These are phyloP conservation scores for Starmerella potacharoeniae DNA, from an alignment of 805 yeast species.

Conservation along the genomic window DNA sequence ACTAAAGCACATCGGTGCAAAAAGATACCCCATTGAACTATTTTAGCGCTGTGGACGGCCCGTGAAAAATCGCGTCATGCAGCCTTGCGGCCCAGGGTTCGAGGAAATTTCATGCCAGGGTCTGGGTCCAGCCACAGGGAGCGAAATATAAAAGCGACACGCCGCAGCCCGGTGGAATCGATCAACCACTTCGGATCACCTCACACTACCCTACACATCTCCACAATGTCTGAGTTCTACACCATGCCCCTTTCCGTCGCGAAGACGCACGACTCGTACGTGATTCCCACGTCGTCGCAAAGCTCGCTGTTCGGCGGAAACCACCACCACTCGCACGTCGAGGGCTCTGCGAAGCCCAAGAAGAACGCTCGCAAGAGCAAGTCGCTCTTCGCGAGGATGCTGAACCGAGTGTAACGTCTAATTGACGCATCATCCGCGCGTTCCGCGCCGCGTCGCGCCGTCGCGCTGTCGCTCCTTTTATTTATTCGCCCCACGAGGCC, in stretches of 20 bases:
- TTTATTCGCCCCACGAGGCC: not conserved
- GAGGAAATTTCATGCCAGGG: conserved; percentile 1
- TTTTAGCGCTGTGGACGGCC: too few species aligned
- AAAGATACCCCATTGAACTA: not conserved
- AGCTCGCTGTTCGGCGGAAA: conserved; percentile 12
- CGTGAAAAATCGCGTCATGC: not conserved
- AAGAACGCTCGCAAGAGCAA: not conserved
- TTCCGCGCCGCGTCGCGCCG: too few species aligned
- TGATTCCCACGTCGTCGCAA: conserved; percentile 17
- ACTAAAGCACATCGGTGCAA: not conserved
- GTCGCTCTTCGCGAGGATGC: not conserved
- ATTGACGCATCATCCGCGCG: too few species aligned
- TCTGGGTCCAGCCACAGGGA: conserved; percentile 4
- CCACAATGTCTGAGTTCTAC: conserved; percentile 20
- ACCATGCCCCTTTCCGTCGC: conserved; percentile 19
- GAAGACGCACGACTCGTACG: conserved; percentile 19
- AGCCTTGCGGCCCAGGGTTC: not conserved
- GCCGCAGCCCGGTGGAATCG: not conserved
- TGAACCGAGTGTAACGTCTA: not conserved
- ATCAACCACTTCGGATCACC: not conserved
- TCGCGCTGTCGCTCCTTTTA: not conserved
- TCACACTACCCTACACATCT: not conserved
- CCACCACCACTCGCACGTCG: not conserved
- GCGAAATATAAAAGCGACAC: not conserved
- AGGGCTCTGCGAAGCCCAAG: not conserved